Evolutionary conservation across 805 yeast species (phyloP).

Genomic region (Monosporozyma aerobia): DNA sequence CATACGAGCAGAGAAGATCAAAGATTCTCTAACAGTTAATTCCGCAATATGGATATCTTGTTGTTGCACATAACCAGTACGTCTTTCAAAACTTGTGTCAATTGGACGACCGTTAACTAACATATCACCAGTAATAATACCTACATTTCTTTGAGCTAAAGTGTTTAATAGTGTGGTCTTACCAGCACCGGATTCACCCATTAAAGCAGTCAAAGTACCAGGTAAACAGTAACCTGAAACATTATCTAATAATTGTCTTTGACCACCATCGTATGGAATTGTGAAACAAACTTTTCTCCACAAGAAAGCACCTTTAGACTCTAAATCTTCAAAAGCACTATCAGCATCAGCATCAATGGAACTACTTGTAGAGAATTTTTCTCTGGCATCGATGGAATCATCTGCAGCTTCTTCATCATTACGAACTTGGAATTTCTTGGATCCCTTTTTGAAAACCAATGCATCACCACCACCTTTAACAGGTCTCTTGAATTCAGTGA

Average conservation of each 20-base stretch:
- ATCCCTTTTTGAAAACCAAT: conserved; percentile 47
- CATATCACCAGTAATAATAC: conserved; percentile 55
- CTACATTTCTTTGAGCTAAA: conserved; percentile 56
- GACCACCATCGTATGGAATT: conserved; percentile 47
- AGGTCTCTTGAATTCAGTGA: conserved; percentile 20
- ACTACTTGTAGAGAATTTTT: conserved; percentile 5
- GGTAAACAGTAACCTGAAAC: conserved; percentile 74
- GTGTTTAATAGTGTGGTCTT: conserved; percentile 62
- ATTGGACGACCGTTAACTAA: conserved; percentile 47
- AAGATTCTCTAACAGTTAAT: conserved; percentile 63
- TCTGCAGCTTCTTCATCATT: conserved; percentile 16
- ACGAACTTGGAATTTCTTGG: conserved; percentile 10
- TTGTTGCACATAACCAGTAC: conserved; percentile 64
- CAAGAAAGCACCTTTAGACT: conserved; percentile 42
- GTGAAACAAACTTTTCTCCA: conserved; percentile 67
- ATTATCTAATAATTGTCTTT: conserved; percentile 45
- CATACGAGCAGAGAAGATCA: conserved; percentile 51
- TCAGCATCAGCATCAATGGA: conserved; percentile 2
- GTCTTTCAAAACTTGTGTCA: conserved; percentile 44
- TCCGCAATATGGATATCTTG: conserved; percentile 58
- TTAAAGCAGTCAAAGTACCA: conserved; percentile 63
- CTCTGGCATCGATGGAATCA: conserved; percentile 10
- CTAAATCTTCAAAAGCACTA: conserved; percentile 21
- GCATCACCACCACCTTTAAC: conserved; percentile 29
- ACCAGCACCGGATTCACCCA: conserved; percentile 75